phyloP scores from a whole-genome alignment of 257 asterid species.

The Fraxinus quadrangulata region DNA sequence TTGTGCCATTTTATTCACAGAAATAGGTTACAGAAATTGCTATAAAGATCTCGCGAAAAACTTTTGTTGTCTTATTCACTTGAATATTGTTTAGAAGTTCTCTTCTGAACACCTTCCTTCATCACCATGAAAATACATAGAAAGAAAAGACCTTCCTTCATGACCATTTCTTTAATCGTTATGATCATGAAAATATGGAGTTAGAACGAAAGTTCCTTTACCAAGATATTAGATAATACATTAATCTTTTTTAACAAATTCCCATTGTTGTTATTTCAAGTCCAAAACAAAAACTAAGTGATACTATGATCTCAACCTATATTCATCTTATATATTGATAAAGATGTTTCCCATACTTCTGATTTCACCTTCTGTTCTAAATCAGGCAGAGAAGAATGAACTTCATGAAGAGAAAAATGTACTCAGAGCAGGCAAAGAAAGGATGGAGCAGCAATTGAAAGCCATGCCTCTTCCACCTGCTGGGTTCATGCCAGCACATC shows the following conservation, averaged over 20 bases:
- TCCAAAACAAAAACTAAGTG: not conserved
- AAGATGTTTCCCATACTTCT: not conserved
- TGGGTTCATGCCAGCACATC: slow-evolving; percentile 45
- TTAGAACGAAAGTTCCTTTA: too few relatives aligned
- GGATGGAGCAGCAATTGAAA: slow-evolving; percentile 52
- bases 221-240: too few relatives aligned
- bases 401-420: slow-evolving; percentile 59
- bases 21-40: too few relatives aligned
- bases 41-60: too few relatives aligned
- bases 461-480: slow-evolving; percentile 34
- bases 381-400: slow-evolving; percentile 56
- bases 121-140: not conserved
- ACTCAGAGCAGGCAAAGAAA: slow-evolving; percentile 48
- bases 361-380: not conserved
- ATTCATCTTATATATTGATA: not conserved
- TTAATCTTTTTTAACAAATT: not conserved
- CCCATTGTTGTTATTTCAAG: not conserved
- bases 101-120: not conserved
- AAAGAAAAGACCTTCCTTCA: not conserved
- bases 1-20: too few relatives aligned
- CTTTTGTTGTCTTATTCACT: too few relatives aligned
- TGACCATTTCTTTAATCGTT: not conserved
- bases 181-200: not conserved
- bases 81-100: too few relatives aligned
- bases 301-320: not conserved